Percentiles rank a stretch among this genome's conserved stretches.
Conservation (phyloP, 2,329 filamentous ascomycete genomes). For the Didymella pomorum region DNA sequence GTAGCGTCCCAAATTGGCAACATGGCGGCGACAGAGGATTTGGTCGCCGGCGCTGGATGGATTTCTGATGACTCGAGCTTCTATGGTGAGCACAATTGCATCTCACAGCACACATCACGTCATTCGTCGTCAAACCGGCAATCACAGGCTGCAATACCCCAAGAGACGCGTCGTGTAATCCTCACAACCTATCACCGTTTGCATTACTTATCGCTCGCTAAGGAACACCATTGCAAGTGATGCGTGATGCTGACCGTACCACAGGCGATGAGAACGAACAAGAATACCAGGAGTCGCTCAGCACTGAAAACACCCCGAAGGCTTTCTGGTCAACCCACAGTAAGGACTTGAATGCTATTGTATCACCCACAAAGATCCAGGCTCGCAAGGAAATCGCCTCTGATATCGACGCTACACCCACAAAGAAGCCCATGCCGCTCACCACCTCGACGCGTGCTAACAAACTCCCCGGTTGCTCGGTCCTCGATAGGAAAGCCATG, state of each 20-base stretch:
- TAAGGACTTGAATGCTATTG: conserved; percentile 37
- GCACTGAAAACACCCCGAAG: conserved; percentile 25
- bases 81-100: conserved; percentile 48
- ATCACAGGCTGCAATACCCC: not conserved
- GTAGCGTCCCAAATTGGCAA: conserved; percentile 8
- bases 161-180: not conserved
- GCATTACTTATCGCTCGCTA: not conserved
- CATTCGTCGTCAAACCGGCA: conserved; percentile 6
- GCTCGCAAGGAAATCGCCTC: conserved; percentile 3
- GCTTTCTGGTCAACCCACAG: conserved; percentile 32
- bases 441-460: conserved; percentile 8
- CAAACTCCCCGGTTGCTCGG: conserved; percentile 13
- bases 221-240: not conserved
- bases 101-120: conserved; percentile 7
- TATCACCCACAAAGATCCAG: conserved; percentile 20
- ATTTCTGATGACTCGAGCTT: conserved; percentile 56
- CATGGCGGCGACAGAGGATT: conserved; percentile 36
- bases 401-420: conserved; percentile 14
- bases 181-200: not conserved
- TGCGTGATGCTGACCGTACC: conserved; percentile 13
- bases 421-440: conserved; percentile 16
- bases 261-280: conserved; percentile 43
- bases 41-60: conserved; percentile 45
- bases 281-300: conserved; percentile 29
- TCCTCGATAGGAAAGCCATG: conserved; percentile 24